These are phyloP conservation scores for Alternaria tenuissima DNA, from an alignment of 2,329 filamentous ascomycete species.

Conservation along the genomic window DNA sequence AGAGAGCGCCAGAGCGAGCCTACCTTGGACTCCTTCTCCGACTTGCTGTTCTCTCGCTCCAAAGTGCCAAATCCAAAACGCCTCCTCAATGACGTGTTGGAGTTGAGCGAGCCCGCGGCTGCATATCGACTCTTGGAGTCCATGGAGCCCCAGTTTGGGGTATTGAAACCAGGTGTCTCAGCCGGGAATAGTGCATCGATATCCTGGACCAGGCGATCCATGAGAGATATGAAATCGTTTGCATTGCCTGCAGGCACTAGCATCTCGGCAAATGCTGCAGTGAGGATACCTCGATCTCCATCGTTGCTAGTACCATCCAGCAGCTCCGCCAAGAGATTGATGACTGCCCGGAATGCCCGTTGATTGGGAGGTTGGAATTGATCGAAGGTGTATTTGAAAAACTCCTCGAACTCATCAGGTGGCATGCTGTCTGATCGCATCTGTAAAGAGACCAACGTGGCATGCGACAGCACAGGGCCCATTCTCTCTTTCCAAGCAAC, in stretches of 20 bases:
- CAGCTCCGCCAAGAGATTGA: conserved; percentile 86
- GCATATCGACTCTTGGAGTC: conserved; percentile 66
- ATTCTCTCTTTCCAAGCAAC: conserved; percentile 90
- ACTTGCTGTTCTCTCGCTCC: conserved; percentile 80
- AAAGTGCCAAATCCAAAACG: conserved; percentile 83
- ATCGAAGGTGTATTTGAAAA: conserved; percentile 62
- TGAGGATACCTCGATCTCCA: conserved; percentile 86
- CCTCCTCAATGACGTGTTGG: conserved; percentile 85
- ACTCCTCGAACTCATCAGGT: conserved; percentile 73
- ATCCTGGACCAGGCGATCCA: conserved; percentile 89
- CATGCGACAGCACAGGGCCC: conserved; percentile 79
- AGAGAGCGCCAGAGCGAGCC: conserved; percentile 85
- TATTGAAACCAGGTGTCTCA: conserved; percentile 55
- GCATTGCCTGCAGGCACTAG: conserved; percentile 79
- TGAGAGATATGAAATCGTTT: conserved; percentile 83
- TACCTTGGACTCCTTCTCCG: conserved; percentile 71
- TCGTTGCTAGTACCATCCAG: conserved; percentile 91
- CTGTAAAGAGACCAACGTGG: conserved; percentile 78
- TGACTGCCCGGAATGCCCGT: conserved; percentile 81
- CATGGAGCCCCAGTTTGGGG: conserved; percentile 65
- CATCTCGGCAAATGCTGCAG: conserved; percentile 86
- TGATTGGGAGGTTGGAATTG: conserved; percentile 67
- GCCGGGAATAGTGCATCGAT: conserved; percentile 88
- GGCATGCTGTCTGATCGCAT: conserved; percentile 68
- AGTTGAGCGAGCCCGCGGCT: conserved; percentile 77